Base-by-base conservation (phyloP, 75 land plant genomes). In the Adiantum capillusveneris region DNA sequence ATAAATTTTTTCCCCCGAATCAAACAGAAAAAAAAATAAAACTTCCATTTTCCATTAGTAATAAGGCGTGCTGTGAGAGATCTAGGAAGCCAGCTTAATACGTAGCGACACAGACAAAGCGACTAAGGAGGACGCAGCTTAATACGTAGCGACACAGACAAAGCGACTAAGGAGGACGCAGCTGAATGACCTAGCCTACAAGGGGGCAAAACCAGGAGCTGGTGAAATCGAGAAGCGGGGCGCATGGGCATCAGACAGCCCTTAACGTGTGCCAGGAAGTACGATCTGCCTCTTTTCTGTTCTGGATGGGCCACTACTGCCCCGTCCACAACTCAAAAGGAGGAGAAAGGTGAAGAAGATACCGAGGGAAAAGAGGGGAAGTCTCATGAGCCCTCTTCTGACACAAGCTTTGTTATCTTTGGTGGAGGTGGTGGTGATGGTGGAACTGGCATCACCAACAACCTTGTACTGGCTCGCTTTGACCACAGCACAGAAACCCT, bases 391-490 rank as follows among this genome's bases (percentile, higher is more conserved):
- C 13, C 43, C 42, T n/a, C 57, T 31, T 53, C 31, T 44, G 54
- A 19, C 18, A 41, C n/a, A 7, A 36, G 58, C 60, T 72, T 60
- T 46, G 52, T 80, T 19, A 74, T 81, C 31, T 42, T 78, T 17
- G 68, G 81, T 11, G 93, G 93, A 21, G 93, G 93, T n/a, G 93
- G 93, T 0, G 93, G 93, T 0, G 85, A 71, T 11, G 78, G 83
- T 20, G 66, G 66, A 18, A 76, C 76, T 19, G 93, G 93, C 12
- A 69, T 88, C 43, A 76, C 64, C 22, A 88, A 88, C 42, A 74
- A 75, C 7, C 28, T 88, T 19, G 14, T 79, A 0, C 45, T 84
- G 34, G 37, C 81, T 6, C 62, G 37, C 13, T 74, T 77, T 61
- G 83, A 79, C 62, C 56, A 64, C 53, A 48, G 61, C 21, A 54